A percentile compares a stretch with the other conserved stretches of the same genome.
Evolutionary conservation across 768 basidiomycete species (phyloP).

Genomic region (Leucocoprinus leucothites): DNA sequence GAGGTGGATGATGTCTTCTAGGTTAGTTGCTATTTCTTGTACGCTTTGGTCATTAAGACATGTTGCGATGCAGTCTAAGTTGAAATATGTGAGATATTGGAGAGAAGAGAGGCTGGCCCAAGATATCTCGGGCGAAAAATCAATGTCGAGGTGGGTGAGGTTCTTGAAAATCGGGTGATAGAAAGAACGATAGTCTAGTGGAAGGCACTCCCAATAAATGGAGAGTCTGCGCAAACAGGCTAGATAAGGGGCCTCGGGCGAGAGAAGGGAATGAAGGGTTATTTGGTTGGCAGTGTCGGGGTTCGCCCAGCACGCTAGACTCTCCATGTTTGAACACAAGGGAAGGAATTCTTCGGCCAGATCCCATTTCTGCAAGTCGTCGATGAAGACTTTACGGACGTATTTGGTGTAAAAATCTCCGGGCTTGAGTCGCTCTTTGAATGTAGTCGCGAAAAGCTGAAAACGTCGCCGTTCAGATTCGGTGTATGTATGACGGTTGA

Average conservation of each 20-base stretch:
- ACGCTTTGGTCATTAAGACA: not conserved
- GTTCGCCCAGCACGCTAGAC: conserved; percentile 5
- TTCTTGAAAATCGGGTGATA: conserved; percentile 3
- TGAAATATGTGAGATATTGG: not conserved
- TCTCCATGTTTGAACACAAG: not conserved
- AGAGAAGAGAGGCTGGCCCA: conserved; percentile 5
- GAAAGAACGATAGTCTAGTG: not conserved
- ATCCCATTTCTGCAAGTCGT: not conserved
- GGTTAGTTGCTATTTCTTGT: not conserved
- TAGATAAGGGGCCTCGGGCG: not conserved
- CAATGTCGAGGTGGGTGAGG: conserved; percentile 9
- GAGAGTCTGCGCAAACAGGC: conserved; percentile 6
- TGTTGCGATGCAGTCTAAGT: not conserved
- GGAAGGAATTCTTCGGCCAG: conserved; percentile 1
- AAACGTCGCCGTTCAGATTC: not conserved
- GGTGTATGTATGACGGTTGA: not conserved
- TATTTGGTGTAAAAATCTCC: conserved; percentile 2
- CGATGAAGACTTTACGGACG: not conserved
- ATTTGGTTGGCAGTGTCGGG: not conserved
- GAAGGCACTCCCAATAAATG: conserved; percentile 3
- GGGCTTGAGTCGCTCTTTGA: not conserved
- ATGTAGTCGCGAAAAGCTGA: not conserved
- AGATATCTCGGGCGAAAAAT: not conserved
- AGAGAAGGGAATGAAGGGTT: conserved; percentile 4
- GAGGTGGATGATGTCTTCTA: not conserved